Percentiles rank a stretch among this genome's conserved stretches.
Evolutionary conservation across 2,329 filamentous ascomycete genomes (phyloP).

Genomic region (Botrytis medusae): DNA sequence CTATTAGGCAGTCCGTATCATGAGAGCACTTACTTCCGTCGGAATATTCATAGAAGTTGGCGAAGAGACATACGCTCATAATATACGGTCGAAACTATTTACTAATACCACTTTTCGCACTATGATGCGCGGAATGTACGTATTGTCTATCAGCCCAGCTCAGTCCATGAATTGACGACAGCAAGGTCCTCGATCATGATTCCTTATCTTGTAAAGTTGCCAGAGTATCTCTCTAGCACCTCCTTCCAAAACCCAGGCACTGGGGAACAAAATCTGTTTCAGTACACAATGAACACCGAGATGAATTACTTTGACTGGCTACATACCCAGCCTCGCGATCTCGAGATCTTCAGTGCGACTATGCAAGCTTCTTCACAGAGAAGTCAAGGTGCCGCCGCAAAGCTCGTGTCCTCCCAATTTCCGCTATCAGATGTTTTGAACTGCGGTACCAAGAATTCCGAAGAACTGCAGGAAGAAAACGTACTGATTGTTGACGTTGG

Average conservation of each 20-base stretch:
- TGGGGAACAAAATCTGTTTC: not conserved
- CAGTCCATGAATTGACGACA: not conserved
- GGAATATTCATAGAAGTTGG: slow-evolving; percentile 3
- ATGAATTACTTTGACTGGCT: slow-evolving; percentile 6
- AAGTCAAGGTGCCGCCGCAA: not conserved
- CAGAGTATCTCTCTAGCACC: not conserved
- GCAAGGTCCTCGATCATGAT: slow-evolving; percentile 5
- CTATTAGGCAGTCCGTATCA: not conserved
- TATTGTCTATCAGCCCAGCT: not conserved
- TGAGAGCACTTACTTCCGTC: slow-evolving; percentile 8
- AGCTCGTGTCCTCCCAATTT: not conserved
- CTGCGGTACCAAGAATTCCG: not conserved
- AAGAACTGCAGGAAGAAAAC: not conserved
- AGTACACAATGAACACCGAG: not conserved
- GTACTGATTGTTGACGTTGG: slow-evolving; percentile 22
- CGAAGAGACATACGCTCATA: slow-evolving; percentile 12
- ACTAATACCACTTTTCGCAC: slow-evolving; percentile 12
- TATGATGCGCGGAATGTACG: slow-evolving; percentile 5
- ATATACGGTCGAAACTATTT: not conserved
- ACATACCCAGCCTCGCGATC: slow-evolving; percentile 1
- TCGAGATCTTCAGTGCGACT: not conserved
- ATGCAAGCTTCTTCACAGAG: slow-evolving; percentile 14
- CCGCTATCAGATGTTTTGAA: not conserved
- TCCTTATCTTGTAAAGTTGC: not conserved
- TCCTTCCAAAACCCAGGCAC: not conserved